phyloP scores from a whole-genome alignment of 202 grass and related monocot species.

The Musa balbisiana region DNA sequence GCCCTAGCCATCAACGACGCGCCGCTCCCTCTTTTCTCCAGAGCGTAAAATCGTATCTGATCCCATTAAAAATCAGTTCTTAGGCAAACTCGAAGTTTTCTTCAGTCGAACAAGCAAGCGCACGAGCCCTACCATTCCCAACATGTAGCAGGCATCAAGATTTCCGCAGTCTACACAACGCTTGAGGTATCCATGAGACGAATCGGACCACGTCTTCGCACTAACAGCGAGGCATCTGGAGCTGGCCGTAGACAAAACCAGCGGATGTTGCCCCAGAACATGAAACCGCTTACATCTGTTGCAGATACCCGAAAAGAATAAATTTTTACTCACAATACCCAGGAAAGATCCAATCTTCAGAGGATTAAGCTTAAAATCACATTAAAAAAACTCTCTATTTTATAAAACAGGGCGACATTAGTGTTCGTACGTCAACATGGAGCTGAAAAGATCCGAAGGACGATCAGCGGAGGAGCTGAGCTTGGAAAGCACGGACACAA shows the following conservation, averaged over 20 bases:
- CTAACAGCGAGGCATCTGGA: constrained; percentile 25
- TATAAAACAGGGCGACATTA: not conserved
- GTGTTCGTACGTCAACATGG: constrained; percentile 29
- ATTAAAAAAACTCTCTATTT: too few relatives aligned
- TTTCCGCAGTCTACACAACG: constrained; percentile 45
- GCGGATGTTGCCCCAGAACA: constrained; percentile 25
- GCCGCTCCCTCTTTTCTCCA: constrained; percentile 27
- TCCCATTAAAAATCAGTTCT: not conserved
- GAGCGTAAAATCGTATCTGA: constrained; percentile 51
- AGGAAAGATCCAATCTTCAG: not conserved
- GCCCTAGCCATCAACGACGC: constrained; percentile 34
- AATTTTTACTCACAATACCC: too few relatives aligned
- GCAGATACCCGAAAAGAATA: not conserved
- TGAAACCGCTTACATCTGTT: constrained; percentile 52
- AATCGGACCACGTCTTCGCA: constrained; percentile 31
- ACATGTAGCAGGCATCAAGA: constrained; percentile 52
- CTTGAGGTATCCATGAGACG: constrained; percentile 35
- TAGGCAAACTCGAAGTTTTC: not conserved
- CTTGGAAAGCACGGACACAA: constrained; percentile 35
- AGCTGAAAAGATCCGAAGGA: constrained; percentile 32
- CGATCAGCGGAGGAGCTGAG: constrained; percentile 15
- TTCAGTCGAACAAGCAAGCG: too few relatives aligned
- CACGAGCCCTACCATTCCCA: constrained; percentile 47
- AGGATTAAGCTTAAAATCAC: too few relatives aligned
- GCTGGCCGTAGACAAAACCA: constrained; percentile 35